Percentiles rank a stretch among this genome's conserved stretches.
Conservation (phyloP, 345 rosid species). For the Eucalyptus cloeziana region DNA sequence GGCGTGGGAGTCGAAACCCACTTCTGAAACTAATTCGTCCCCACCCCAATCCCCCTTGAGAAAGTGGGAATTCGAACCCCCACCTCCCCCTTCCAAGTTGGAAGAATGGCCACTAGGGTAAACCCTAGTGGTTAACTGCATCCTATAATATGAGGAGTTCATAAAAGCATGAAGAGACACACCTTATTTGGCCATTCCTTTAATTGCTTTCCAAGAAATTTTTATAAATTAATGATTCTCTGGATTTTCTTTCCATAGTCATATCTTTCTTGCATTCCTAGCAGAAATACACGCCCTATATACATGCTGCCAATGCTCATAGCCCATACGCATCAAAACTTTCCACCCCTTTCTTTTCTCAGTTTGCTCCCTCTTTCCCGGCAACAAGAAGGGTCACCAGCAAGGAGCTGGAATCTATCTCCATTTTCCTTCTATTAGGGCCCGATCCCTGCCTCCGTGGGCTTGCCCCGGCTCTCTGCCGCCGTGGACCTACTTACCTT, state of each 20-base stretch:
- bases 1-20: too few relatives aligned
- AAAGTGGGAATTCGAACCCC: too few relatives aligned
- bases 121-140: too few relatives aligned
- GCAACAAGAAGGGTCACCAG: neutral
- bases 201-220: neutral
- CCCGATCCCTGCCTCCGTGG: neutral
- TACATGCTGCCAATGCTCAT: neutral
- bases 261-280: neutral
- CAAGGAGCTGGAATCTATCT: neutral
- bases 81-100: too few relatives aligned
- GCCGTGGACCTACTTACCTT: neutral
- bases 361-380: neutral
- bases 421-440: neutral
- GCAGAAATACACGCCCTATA: neutral
- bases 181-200: too few relatives aligned
- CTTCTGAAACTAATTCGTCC: too few relatives aligned
- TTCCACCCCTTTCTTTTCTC: neutral
- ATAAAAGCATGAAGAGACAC: neutral
- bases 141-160: neutral
- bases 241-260: neutral
- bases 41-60: too few relatives aligned
- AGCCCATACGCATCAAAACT: neutral
- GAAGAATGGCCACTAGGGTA: too few relatives aligned
- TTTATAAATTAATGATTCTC: too few relatives aligned
- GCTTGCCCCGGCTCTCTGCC: neutral